Conservation (phyloP, 208 protist species). For the Histomonas meleagridis region DNA sequence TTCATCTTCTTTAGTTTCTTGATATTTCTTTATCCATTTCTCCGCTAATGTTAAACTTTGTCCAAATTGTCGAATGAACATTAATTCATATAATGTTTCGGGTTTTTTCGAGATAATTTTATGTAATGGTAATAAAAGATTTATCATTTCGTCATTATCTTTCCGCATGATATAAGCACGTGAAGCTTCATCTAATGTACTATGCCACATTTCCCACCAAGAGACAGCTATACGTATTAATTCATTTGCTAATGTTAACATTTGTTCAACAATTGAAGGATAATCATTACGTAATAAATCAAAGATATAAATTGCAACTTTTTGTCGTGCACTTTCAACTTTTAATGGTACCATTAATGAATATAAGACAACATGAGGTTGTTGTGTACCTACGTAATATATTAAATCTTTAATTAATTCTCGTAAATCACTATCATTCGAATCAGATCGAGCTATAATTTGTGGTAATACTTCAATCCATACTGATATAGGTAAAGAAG, state of each 20-base stretch:
- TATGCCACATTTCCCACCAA: not conserved
- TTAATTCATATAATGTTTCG: not conserved
- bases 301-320: not conserved
- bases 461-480: not conserved
- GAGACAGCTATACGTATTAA: not conserved
- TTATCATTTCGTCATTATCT: not conserved
- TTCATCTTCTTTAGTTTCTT: no score
- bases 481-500: not conserved
- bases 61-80: not conserved
- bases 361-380: not conserved
- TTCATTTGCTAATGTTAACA: not conserved
- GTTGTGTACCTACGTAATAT: not conserved
- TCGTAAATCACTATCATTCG: not conserved
- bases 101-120: not conserved
- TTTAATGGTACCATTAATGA: not conserved
- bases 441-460: not conserved
- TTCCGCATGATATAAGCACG: not conserved
- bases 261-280: not conserved
- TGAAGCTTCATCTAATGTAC: not conserved
- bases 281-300: not conserved
- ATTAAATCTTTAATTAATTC: not conserved
- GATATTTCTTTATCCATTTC: not conserved
- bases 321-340: not conserved
- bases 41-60: not conserved
- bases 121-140: not conserved